Base-by-base conservation (phyloP, 2,329 filamentous ascomycete genomes). In the Nothophaeocryptopus gaeumannii region DNA sequence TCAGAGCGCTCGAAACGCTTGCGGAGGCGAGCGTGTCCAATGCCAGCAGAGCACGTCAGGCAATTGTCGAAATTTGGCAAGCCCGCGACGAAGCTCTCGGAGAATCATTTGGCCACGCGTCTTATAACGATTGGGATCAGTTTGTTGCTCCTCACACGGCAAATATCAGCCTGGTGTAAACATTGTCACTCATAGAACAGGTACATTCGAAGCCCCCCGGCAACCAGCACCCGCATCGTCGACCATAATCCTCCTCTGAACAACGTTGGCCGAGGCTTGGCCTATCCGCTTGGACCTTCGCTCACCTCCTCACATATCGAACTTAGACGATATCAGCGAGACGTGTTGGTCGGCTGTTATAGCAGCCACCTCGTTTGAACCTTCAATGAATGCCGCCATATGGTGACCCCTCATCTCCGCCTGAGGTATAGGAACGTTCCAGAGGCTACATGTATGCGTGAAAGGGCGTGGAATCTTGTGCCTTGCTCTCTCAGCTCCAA, bases 61-160 rank as follows among this genome's bases (percentile, higher is more conserved):
- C 34, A 5, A 43, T 43, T 13, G 34, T 32, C 14, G 40, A 43
- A 15, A 43, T 43, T 3, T 43, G 40, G 40, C 40, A 43, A 34
- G 40, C 29, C 12, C 40, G 40, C 13, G 40, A 43, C 5, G 40
- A 43, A 34, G 40, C 40, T 8, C 11, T 43, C 3, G 40, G 34
- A 14, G 40, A 43, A 14, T 10, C 26, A 10, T 26, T 26, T 3
- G 20, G 7, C 4, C 20, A 26, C 7, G 4, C 39, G 5, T 20
- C 14, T 2, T 20, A 30, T 5, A 43, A 43, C 13, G 40, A 43
- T 15, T 43, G 40, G 40, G 40, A 43, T 14, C 40, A 43, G 3
- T 43, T 33, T 34, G 40, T 43, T 13, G 40, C 40, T 15, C 40
- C 40, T 15, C 29, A 32, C 15, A 43, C 30, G 8, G 16, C 14